These are phyloP conservation scores for Teratosphaeria epicoccoides DNA, from an alignment of 2,329 filamentous ascomycete species.

Conservation along the genomic window DNA sequence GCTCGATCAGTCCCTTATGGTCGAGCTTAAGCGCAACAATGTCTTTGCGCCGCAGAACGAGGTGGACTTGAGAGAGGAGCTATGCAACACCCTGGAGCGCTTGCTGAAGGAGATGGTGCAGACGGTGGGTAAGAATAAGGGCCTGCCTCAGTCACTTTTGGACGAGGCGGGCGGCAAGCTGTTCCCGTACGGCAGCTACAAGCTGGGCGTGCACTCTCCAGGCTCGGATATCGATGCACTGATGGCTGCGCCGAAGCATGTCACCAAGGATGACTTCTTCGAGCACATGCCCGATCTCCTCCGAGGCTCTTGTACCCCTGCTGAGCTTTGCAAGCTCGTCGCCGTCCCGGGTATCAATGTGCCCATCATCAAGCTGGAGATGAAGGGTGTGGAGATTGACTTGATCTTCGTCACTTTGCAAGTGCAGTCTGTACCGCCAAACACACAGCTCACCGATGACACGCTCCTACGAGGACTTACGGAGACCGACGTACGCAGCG, in stretches of 20 bases:
- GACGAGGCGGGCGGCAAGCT: slow-evolving; percentile 83
- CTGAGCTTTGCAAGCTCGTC: slow-evolving; percentile 74
- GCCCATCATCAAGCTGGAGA: slow-evolving; percentile 94
- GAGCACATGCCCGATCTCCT: slow-evolving; percentile 73
- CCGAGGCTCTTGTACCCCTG: slow-evolving; percentile 60
- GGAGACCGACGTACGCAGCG: slow-evolving; percentile 73
- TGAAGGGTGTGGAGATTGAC: slow-evolving; percentile 85
- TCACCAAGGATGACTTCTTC: slow-evolving; percentile 86
- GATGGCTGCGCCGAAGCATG: slow-evolving; percentile 81
- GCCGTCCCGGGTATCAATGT: slow-evolving; percentile 85
- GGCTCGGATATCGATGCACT: slow-evolving; percentile 97
- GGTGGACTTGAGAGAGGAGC: slow-evolving; percentile 63
- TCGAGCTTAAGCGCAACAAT: slow-evolving; percentile 77
- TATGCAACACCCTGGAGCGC: slow-evolving; percentile 65
- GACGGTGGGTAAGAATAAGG: slow-evolving; percentile 63
- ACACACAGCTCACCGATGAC: slow-evolving; percentile 71
- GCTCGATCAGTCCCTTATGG: slow-evolving; percentile 66
- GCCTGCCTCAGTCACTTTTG: slow-evolving; percentile 63
- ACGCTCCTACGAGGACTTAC: slow-evolving; percentile 75
- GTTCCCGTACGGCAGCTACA: slow-evolving; percentile 93
- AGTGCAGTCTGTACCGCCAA: slow-evolving; percentile 35
- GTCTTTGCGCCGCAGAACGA: slow-evolving; percentile 81
- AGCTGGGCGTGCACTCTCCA: slow-evolving; percentile 85
- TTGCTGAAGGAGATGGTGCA: slow-evolving; percentile 82
- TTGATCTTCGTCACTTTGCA: slow-evolving; percentile 53